A percentile compares a stretch with the other conserved stretches of the same genome.
phyloP scores from a whole-genome alignment of 495 filamentous ascomycete genomes.

The Penicillium arizonense region DNA sequence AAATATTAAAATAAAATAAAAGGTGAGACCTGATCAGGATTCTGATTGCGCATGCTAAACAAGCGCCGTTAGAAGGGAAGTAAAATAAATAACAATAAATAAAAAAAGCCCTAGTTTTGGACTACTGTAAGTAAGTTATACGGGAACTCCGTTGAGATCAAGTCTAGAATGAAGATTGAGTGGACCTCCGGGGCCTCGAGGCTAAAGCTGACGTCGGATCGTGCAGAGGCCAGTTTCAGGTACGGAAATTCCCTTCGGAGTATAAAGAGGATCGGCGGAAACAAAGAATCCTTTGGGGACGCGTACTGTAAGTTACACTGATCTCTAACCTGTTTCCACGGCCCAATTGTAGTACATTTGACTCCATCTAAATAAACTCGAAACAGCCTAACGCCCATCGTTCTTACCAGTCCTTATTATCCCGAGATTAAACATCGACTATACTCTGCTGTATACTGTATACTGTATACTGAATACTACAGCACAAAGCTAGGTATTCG shows the following conservation, averaged over 20 bases:
- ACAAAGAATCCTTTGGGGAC: not conserved
- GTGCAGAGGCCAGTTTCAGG: constrained; percentile 29
- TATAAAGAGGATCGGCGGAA: constrained; percentile 24
- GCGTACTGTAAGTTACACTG: constrained; percentile 9
- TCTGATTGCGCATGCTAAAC: not conserved
- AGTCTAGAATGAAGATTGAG: constrained; percentile 13
- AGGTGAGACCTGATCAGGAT: constrained; percentile 1
- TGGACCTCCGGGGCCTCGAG: constrained; percentile 10
- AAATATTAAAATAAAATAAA: constrained; percentile 1
- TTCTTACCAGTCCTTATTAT: too few relatives aligned
- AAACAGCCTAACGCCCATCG: constrained; percentile 43
- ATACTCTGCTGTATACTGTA: too few relatives aligned
- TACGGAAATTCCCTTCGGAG: constrained; percentile 25
- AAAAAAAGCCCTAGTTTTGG: not conserved
- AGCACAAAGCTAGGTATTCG: too few relatives aligned
- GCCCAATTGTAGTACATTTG: constrained; percentile 17
- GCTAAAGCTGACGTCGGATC: constrained; percentile 17
- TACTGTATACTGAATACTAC: constrained; percentile 3
- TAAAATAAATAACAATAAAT: constrained; percentile 6
- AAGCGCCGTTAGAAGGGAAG: not conserved
- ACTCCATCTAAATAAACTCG: constrained; percentile 42
- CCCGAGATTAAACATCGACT: too few relatives aligned
- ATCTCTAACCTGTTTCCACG: constrained; percentile 33
- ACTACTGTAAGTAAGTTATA: not conserved
- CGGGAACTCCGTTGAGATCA: constrained; percentile 4